Percentiles rank a stretch among this genome's conserved stretches.
Evolutionary conservation across 1,284 basidiomycete species (phyloP).

Genomic region (Dichomitus squalens): DNA sequence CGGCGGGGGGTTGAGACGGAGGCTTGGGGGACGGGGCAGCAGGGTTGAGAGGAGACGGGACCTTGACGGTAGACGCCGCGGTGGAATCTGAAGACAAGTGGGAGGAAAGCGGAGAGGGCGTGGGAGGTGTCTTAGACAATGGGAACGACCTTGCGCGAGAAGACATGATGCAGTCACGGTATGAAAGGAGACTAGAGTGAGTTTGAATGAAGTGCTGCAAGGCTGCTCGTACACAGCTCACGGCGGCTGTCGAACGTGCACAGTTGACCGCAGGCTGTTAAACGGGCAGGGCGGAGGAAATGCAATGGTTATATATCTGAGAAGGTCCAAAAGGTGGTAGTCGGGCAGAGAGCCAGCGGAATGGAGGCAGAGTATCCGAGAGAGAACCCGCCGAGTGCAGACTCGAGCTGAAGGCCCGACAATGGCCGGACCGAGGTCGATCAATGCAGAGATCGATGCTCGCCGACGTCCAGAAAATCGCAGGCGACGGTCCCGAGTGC

Average conservation of each 20-base stretch:
- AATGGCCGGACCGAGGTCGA: neutral
- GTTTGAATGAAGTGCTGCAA: neutral
- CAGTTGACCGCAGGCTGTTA: neutral
- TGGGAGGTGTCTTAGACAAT: neutral
- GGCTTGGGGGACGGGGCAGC: conserved; percentile 4
- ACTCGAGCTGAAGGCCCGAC: no score
- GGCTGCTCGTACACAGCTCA: neutral
- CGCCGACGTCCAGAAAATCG: neutral
- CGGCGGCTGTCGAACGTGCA: neutral
- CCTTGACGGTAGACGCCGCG: conserved; percentile 6
- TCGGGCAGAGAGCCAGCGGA: no score
- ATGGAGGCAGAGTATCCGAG: no score
- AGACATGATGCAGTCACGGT: neutral
- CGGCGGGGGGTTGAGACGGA: neutral
- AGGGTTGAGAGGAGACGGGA: conserved; percentile 17
- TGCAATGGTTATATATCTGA: neutral
- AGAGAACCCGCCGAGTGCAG: no score
- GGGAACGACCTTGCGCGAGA: conserved; percentile 1
- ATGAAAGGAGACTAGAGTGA: neutral
- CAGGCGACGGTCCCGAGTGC: neutral
- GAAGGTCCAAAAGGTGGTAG: neutral
- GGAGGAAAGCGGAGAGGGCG: conserved; percentile 1
- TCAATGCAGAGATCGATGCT: neutral
- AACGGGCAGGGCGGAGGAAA: neutral
- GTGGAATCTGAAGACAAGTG: conserved; percentile 11